phyloP scores from a whole-genome alignment of 495 filamentous ascomycete genomes.

The Clavariopsis aquatica region DNA sequence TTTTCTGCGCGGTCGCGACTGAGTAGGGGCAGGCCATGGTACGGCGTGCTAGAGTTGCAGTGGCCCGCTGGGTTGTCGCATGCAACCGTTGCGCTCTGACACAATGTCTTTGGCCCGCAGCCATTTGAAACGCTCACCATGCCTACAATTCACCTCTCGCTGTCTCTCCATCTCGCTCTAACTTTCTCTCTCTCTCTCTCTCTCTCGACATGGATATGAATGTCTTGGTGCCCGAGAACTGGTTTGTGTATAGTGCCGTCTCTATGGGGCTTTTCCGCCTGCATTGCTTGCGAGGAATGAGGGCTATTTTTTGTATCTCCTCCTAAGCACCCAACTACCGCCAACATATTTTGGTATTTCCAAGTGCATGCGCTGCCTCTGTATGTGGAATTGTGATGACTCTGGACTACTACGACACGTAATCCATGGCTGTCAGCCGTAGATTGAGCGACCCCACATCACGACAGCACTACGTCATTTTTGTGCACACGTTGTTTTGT shows the following conservation, averaged over 20 bases:
- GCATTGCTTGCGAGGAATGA: constrained; percentile 21
- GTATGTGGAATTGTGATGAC: too few relatives aligned
- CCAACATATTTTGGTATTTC: neutral
- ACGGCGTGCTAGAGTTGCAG: neutral
- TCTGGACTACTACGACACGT: too few relatives aligned
- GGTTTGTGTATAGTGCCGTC: neutral
- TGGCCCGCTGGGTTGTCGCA: neutral
- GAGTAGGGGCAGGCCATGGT: constrained; percentile 3
- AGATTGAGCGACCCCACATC: constrained; percentile 4
- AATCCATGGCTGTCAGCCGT: neutral
- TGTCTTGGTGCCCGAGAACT: neutral
- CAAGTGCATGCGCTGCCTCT: neutral
- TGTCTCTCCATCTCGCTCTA: too few relatives aligned
- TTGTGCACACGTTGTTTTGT: constrained; percentile 16
- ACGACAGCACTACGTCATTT: constrained; percentile 14
- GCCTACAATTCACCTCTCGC: neutral
- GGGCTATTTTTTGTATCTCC: too few relatives aligned
- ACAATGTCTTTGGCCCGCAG: constrained; percentile 1
- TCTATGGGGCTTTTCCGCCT: neutral
- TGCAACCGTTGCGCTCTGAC: neutral
- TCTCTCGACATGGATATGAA: neutral
- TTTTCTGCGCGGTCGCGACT: neutral
- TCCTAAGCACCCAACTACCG: neutral
- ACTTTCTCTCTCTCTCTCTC: too few relatives aligned
- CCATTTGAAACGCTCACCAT: constrained; percentile 1